Base-by-base conservation (phyloP, 805 yeast genomes). In the Ogataea pilisensis region DNA sequence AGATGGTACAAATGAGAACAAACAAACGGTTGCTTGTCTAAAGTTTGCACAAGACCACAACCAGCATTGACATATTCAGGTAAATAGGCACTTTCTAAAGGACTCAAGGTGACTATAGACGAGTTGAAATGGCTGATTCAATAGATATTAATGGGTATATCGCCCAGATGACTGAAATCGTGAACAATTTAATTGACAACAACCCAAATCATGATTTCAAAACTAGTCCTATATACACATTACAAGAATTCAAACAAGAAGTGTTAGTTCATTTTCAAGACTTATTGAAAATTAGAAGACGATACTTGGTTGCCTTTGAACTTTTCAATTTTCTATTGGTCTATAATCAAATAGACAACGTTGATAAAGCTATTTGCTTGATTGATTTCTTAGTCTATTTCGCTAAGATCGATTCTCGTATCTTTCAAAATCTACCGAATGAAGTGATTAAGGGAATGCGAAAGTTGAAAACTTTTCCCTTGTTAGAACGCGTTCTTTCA, bases 331-430 rank as follows among this genome's bases (percentile, higher is more conserved):
- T 35, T 12, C 35, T 45, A 14, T 22, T 54, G 6, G 8, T 41
- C 0, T 16, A 34, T 14, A 32, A 22, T 4, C 34, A 43, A 5
- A n/a, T 37, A 1, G 35, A 29, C 14, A 49, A 51, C 31, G 13
- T 31, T 8, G 39, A 47, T 27, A 47, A 48, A 31, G 39, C 51
- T 8, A 31, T 57, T 11, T 54, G 58, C 26, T n/a, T 57, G 17
- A 44, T 57, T 27, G 62, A 57, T 44, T 54, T 53, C 20, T 21
- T 46, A 35, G 39, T 57, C 4, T 49, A 47, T 21, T 37, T 57
- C 19, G 49, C 56, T 5, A 50, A 47, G 20, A 35, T 46, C 24
- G 54, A 57, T 35, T 34, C 54, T 5, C 39, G 39, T n/a, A 41
- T 31, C 6, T 57, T 55, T 36, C 39, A 42, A 3, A 35, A 39